Evolutionary conservation across 306 rosid species (phyloP).

Genomic region (Castanea mollissima): DNA sequence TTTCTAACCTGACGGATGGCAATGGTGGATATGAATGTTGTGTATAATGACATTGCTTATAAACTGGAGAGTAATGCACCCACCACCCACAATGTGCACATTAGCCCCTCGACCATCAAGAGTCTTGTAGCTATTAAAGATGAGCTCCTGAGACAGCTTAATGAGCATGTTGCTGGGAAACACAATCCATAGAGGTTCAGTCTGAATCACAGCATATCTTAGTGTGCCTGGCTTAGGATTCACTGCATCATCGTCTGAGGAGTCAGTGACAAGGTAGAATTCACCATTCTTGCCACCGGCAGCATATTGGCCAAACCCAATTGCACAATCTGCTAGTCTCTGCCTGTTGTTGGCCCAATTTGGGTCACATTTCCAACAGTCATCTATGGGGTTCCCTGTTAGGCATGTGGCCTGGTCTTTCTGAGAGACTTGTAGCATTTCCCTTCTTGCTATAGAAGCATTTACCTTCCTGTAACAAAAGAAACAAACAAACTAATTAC

Average conservation of each 20-base stretch:
- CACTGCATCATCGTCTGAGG: conserved; percentile 78
- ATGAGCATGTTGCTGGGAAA: conserved; percentile 80
- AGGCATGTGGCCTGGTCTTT: conserved; percentile 47
- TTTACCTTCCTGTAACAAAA: conserved; percentile 62
- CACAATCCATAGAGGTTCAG: conserved; percentile 78
- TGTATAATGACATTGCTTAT: conserved; percentile 90
- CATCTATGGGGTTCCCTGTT: conserved; percentile 94
- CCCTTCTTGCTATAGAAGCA: conserved; percentile 74
- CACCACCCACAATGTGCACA: conserved; percentile 94
- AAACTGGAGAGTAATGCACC: conserved; percentile 87
- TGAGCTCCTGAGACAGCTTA: conserved; percentile 78
- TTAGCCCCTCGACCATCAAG: conserved; percentile 94
- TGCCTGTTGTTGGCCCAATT: conserved; percentile 89
- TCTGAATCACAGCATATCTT: conserved; percentile 73
- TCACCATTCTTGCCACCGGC: conserved; percentile 86
- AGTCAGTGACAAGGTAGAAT: conserved; percentile 75
- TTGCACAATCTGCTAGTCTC: conserved; percentile 81
- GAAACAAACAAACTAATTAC: not conserved
- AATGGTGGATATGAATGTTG: conserved; percentile 88
- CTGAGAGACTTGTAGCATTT: conserved; percentile 43
- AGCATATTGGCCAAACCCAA: conserved; percentile 97
- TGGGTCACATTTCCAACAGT: conserved; percentile 99
- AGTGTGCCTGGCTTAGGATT: conserved; percentile 78
- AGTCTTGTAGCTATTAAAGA: conserved; percentile 85
- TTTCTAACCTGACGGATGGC: conserved; percentile 64